Evolutionary conservation across 176 grass and related monocot species (phyloP), one percentile per base, ranked within the genome.

Genomic region (Oryza australiensis): DNA sequence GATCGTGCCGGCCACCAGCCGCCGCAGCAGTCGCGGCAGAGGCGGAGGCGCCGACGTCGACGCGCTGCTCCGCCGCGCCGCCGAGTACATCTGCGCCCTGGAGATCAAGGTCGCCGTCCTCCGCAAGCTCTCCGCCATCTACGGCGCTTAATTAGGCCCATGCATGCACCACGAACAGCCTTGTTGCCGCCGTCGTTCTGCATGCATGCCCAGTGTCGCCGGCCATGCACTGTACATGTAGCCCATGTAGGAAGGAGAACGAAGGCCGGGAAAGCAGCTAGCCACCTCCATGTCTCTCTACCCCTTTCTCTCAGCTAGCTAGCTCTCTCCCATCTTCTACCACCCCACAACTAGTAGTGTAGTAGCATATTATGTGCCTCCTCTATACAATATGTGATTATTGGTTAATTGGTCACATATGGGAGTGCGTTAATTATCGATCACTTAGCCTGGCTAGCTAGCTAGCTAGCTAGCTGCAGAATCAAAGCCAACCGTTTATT

Each of bases 61-160:
- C 26, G 80, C 42, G 48, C 70, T 90, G 63, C 88, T 90, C 41
- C 88, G 62, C 60, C 83, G 43, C 55, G 79, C 88, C 0, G 88
- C 88, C 3, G 88, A 87, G 80, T 90, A 83, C 74, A 90, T 87
- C 63, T 90, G 84, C 26, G 32, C 66, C 23, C 80, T 90, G 16
- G 84, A 90, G 84, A 18, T 90, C 74, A 86, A 90, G 80, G 68
- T 90, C 63, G 84, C 70, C 10, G 33, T 83, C 32, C 84, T 90
- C 42, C 80, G 84, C 37, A 83, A 51, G 51, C 59, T 90, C 68
- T 87, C 84, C 20, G 37, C 29, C 49, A 84, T 88, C 62, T 88
- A 79, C 70, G 81, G 87, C 12, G 81, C 70, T 69, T 88, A 74
- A 77, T 62, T 74, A 24, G 55, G 20, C 55, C 2, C 55, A 22